A percentile compares a stretch with the other conserved stretches of the same genome.
Conservation (phyloP, 2,329 filamentous ascomycete genomes). For the Dryadomyces quercivorus region DNA sequence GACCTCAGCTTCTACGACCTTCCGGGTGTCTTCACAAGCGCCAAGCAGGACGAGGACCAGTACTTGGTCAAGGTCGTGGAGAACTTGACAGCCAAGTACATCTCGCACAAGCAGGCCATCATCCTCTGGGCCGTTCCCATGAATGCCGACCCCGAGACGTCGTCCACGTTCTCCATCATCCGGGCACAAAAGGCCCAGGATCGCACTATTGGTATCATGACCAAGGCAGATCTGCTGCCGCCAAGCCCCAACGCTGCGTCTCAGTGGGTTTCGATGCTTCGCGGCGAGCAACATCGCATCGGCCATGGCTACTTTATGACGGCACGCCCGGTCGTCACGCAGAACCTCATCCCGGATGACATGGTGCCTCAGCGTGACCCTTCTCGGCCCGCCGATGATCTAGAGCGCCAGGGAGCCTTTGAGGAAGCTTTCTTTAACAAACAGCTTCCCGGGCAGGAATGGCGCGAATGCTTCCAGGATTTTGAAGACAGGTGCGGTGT, state of each 20-base stretch:
- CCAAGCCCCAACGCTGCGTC: slow-evolving; percentile 29
- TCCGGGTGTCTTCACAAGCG: slow-evolving; percentile 67
- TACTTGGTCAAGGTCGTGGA: slow-evolving; percentile 62
- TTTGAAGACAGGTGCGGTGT: slow-evolving; percentile 41
- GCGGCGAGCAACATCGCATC: slow-evolving; percentile 46
- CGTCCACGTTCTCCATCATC: slow-evolving; percentile 55
- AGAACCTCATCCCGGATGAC: slow-evolving; percentile 4
- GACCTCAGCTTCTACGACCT: slow-evolving; percentile 76
- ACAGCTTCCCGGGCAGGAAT: slow-evolving; percentile 20
- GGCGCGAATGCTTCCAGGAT: slow-evolving; percentile 34
- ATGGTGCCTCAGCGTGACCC: slow-evolving; percentile 4
- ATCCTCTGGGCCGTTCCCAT: slow-evolving; percentile 69
- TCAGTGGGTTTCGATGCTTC: slow-evolving; percentile 54
- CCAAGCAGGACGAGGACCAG: slow-evolving; percentile 48
- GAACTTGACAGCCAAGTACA: slow-evolving; percentile 58
- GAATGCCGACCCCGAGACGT: slow-evolving; percentile 67
- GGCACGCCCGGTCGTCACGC: slow-evolving; percentile 39
- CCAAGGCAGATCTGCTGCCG: slow-evolving; percentile 67
- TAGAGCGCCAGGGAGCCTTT: slow-evolving; percentile 38
- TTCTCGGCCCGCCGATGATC: slow-evolving; percentile 24
- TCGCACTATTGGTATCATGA: slow-evolving; percentile 64
- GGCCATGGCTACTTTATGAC: slow-evolving; percentile 73
- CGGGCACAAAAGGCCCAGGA: slow-evolving; percentile 39
- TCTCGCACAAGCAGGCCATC: slow-evolving; percentile 56
- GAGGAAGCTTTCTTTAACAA: slow-evolving; percentile 40